Base-by-base conservation (phyloP, 371 early-diverging fungal species). In the Mortierella sp. region DNA sequence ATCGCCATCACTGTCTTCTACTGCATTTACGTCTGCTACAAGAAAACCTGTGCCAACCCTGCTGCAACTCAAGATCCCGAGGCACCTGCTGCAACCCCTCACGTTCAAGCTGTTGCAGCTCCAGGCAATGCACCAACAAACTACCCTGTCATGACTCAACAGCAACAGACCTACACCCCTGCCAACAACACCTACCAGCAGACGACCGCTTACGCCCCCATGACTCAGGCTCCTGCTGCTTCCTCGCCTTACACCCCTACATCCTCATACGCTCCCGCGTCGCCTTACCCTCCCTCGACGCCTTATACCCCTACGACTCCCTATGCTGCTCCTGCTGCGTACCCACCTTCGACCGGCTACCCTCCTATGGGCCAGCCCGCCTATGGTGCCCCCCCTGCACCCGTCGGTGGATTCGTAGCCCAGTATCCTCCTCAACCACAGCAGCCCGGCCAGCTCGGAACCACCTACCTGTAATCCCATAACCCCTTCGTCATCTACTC, bases 381-480 rank as follows among this genome's bases (percentile, higher is more conserved):
- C n/a, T 55, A 31, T 28, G 60, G 14, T 31, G 60, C 60, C 4
- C 60, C 60, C 31, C 60, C 60, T 13, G 16, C 26, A 1, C 60
- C 31, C 14, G 60, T 14, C 14, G 60, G 60, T 6, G 65, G 65
- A 10, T 65, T 38, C 10, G 38, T 31, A 24, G 21, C 68, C 21
- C 63, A 63, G 38, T 68, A 68, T 10, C 42, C 68, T 68, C 68
- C 68, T 68, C 68, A 68, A 21, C 68, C 68, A 68, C 68, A 68
- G n/a, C 68, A 68, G 42, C 68, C 68, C 24, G 68, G 68, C 10
- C 68, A 68, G 24, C 21, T 38, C 19, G 68, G 68, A 68, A 19
- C 34, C 11, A 68, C 21, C 68, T 68, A 21, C 38, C 10, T 68
- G 21, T 68, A 68, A 42, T 55, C 6, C 24, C n/a, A 38, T 5